A percentile compares a stretch with the other conserved stretches of the same genome.
phyloP scores from a whole-genome alignment of 148 eudicot genomes.

The Fallopia convolvulus region DNA sequence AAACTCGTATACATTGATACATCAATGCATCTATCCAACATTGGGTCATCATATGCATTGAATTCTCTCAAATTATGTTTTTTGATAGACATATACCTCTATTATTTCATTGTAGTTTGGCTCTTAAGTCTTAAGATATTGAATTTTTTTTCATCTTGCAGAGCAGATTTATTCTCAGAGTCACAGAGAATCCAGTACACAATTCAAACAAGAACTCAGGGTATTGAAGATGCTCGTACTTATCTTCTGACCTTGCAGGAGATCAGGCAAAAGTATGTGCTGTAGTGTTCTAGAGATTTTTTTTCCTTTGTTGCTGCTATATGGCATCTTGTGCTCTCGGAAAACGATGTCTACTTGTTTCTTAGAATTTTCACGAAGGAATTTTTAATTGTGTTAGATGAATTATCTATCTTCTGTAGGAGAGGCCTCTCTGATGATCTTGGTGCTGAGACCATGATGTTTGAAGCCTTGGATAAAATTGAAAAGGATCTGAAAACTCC shows the following conservation, averaged over 20 bases:
- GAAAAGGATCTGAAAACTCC: conserved; percentile 83
- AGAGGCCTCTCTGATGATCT: conserved; percentile 81
- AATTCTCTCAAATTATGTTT: not conserved
- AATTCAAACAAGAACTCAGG: conserved; percentile 54
- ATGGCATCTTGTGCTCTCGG: not conserved
- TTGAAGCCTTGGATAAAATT: conserved; percentile 81
- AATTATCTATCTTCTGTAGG: conserved; percentile 42
- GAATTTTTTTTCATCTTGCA: conserved; percentile 20
- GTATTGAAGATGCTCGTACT: conserved; percentile 73
- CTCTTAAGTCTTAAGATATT: not conserved
- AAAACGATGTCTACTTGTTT: not conserved
- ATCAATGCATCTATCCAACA: not conserved
- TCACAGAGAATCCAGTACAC: conserved; percentile 69
- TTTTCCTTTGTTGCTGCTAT: not conserved
- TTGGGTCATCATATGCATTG: not conserved
- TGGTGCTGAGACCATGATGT: conserved; percentile 89
- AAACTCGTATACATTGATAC: no score
- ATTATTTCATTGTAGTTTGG: not conserved
- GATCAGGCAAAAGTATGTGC: conserved; percentile 63
- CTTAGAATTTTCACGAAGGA: not conserved
- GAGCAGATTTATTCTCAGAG: conserved; percentile 76
- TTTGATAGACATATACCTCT: not conserved
- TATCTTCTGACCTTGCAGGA: conserved; percentile 70
- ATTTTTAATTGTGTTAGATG: not conserved
- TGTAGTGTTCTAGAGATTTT: not conserved